Percentiles rank a stretch among this genome's conserved stretches.
Evolutionary conservation across 345 rosid species (phyloP).

Genomic region (Chamaenerion angustifolium): DNA sequence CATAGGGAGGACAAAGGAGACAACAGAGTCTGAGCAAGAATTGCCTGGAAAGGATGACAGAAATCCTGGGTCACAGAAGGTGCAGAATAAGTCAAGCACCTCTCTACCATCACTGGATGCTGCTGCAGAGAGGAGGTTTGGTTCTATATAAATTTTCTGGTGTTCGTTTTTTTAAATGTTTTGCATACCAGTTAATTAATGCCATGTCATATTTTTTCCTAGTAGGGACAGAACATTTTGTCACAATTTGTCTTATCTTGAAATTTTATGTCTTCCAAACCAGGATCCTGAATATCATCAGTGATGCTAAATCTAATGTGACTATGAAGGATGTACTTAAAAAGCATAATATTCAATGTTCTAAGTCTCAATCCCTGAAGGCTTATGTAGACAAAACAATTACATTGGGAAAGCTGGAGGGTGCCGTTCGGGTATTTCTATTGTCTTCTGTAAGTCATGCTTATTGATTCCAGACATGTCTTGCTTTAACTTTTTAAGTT

Average conservation of each 20-base stretch:
- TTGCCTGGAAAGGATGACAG: slow-evolving; percentile 20
- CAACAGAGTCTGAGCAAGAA: slow-evolving; percentile 12
- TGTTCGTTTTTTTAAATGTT: neutral
- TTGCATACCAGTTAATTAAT: too few relatives aligned
- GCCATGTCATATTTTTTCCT: too few relatives aligned
- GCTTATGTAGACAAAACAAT: slow-evolving; percentile 42
- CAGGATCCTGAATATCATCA: slow-evolving; percentile 45
- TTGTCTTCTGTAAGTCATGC: slow-evolving; percentile 1
- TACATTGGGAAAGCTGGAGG: slow-evolving; percentile 70
- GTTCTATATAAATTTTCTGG: neutral
- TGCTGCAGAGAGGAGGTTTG: slow-evolving; percentile 55
- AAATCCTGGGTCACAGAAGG: slow-evolving; percentile 8
- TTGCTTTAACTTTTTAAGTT: neutral
- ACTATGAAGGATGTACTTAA: slow-evolving; percentile 31
- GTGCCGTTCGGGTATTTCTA: slow-evolving; percentile 58
- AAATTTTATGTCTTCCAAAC: neutral
- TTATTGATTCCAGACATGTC: slow-evolving; percentile 2
- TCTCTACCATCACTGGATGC: slow-evolving; percentile 37
- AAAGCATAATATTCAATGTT: slow-evolving; percentile 41
- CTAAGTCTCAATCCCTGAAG: slow-evolving; percentile 31
- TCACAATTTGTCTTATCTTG: too few relatives aligned
- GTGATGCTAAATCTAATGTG: slow-evolving; percentile 40
- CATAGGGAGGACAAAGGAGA: slow-evolving; percentile 15
- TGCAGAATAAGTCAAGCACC: slow-evolving; percentile 17
- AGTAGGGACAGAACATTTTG: too few relatives aligned